Evolutionary conservation across 192 early-diverging fungal species (phyloP), one percentile per base, ranked within the genome.

Genomic region (Paraglomus brasilianum): DNA sequence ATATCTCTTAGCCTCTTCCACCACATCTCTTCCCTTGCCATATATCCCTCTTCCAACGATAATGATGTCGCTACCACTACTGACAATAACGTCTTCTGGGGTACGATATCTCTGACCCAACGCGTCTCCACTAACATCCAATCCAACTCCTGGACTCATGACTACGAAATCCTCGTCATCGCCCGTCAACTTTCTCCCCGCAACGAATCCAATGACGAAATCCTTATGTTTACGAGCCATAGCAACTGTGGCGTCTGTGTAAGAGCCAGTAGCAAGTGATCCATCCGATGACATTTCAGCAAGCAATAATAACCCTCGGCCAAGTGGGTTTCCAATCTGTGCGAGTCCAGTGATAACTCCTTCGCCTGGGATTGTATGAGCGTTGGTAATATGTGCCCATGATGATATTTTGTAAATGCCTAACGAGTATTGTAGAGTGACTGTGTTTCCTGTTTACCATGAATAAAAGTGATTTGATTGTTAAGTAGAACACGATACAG

Each of bases 11-110:
- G 93, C 94, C 68, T 96, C 92, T 8, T 60, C 65, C 17, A 78
- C 80, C 1, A 87, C 66, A 74, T 93, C 83, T 22, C 84, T 82
- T n/a, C 87, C 91, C 7, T 87, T 83, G 24, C 91, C 95, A 73
- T 98, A 99, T 70, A 99, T 97, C 21, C 94, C 97, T 51, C 97
- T 83, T 41, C 97, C 97, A 11, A 99, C 97, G 78, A 99, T 99
- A 73, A 99, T 97, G 30, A 99, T 86, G 81, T 99, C 97, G 62
- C 93, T 92, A 24, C 88, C 88, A 66, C 85, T 87, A 30, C 92
- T 87, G 19, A 86, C 77, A 55, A 99, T 82, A 15, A 97, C 97
- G 48, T 92, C 81, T 44, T 86, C 79, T 36, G 97, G 97, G 0
- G 93, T 93, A 65, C 93, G 83, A 79, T 97, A 99, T 82, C 94